Evolutionary conservation across 2,329 filamentous ascomycete genomes (phyloP).

Genomic region (Phaeoacremonium minimum): DNA sequence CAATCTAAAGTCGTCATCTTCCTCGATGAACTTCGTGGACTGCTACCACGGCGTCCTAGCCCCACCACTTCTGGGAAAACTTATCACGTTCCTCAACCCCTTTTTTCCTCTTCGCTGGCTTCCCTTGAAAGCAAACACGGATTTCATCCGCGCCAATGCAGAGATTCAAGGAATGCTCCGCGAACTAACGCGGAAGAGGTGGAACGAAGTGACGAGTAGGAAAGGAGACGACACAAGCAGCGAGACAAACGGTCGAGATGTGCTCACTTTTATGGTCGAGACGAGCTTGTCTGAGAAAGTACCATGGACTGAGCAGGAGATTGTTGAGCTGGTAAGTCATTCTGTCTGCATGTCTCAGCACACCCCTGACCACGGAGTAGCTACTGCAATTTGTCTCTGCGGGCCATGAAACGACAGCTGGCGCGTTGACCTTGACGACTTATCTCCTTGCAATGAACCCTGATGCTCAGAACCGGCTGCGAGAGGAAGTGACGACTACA

Average conservation of each 20-base stretch:
- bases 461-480: constrained; percentile 23
- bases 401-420: constrained; percentile 28
- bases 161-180: constrained; percentile 27
- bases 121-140: constrained; percentile 31
- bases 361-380: constrained; percentile 6
- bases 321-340: constrained; percentile 18
- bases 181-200: constrained; percentile 21
- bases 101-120: constrained; percentile 19
- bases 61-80: constrained; percentile 16
- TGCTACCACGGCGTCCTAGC: constrained; percentile 25
- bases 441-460: constrained; percentile 24
- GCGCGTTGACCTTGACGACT: constrained; percentile 23
- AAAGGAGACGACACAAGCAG: constrained; percentile 12
- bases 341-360: no score
- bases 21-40: constrained; percentile 18
- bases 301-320: constrained; percentile 14
- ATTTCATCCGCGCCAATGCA: constrained; percentile 26
- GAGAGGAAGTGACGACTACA: constrained; percentile 21
- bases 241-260: constrained; percentile 12
- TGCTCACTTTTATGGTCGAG: constrained; percentile 21
- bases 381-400: constrained; percentile 17
- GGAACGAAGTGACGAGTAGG: constrained; percentile 18
- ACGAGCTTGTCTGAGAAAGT: constrained; percentile 11
- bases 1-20: constrained; percentile 14
- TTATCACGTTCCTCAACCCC: constrained; percentile 24